phyloP scores from a whole-genome alignment of 306 rosid species.

The Carpinus fangiana region DNA sequence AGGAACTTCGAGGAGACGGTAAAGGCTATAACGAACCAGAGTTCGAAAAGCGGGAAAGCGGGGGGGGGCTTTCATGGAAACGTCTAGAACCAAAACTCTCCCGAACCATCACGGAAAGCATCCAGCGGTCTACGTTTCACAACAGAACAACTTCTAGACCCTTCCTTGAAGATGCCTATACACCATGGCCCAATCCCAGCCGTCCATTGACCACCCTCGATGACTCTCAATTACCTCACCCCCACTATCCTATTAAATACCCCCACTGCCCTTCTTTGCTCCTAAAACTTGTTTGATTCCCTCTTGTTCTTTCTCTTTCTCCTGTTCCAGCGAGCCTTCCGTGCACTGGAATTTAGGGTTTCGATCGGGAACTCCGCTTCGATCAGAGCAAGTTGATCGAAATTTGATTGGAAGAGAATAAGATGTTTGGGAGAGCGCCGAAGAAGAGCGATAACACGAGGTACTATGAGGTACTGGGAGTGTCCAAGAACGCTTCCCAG shows the following conservation, averaged over 20 bases:
- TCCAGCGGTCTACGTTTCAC: slow-evolving; percentile 28
- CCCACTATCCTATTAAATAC: background rate
- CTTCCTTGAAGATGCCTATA: slow-evolving; percentile 11
- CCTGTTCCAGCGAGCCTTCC: slow-evolving; percentile 12
- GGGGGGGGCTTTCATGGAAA: slow-evolving; percentile 22
- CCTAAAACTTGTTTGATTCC: too few relatives aligned
- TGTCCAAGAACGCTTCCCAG: slow-evolving; percentile 67
- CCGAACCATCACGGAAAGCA: background rate
- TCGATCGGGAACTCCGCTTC: background rate
- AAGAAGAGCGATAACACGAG: slow-evolving; percentile 73
- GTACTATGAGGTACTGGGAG: slow-evolving; percentile 76
- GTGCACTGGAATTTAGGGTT: background rate
- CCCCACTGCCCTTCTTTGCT: background rate
- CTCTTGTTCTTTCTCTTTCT: background rate
- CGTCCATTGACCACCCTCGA: slow-evolving; percentile 18
- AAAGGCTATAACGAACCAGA: background rate
- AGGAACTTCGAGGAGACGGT: background rate
- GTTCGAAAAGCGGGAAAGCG: background rate
- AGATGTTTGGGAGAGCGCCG: slow-evolving; percentile 74
- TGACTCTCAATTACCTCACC: background rate
- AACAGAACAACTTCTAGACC: slow-evolving; percentile 33
- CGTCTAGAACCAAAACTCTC: slow-evolving; percentile 31
- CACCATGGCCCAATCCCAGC: slow-evolving; percentile 18
- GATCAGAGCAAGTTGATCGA: background rate
- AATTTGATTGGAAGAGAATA: background rate